Conservation (phyloP, 805 yeast genomes). For the Candida takata region DNA sequence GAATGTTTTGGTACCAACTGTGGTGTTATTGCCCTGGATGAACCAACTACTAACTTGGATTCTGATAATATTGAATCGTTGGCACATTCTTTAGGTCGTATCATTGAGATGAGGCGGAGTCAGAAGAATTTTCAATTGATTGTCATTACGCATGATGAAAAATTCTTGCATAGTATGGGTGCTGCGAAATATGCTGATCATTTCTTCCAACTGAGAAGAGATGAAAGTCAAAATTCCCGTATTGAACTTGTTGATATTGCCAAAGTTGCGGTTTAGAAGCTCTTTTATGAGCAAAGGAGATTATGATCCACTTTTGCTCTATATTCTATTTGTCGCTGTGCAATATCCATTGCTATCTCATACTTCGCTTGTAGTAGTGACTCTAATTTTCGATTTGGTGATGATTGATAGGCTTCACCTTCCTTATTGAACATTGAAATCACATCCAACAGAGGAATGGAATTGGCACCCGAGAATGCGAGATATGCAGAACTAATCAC, state of each 20-base stretch:
- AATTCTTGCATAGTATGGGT: constrained; percentile 76
- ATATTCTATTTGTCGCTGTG: constrained; percentile 27
- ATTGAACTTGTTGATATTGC: constrained; percentile 53
- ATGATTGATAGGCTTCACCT: constrained; percentile 1
- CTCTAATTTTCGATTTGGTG: constrained; percentile 5
- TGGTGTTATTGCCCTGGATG: constrained; percentile 94
- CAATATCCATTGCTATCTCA: constrained; percentile 29
- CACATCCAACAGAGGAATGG: constrained; percentile 9
- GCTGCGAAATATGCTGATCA: constrained; percentile 83
- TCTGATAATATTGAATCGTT: constrained; percentile 81
- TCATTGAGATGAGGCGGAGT: constrained; percentile 64
- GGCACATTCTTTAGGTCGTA: constrained; percentile 69
- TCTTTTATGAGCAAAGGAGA: not conserved
- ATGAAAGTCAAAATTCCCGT: constrained; percentile 72
- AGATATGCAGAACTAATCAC: constrained; percentile 25
- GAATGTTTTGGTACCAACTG: constrained; percentile 94
- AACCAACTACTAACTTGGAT: constrained; percentile 95
- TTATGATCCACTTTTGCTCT: constrained; percentile 18
- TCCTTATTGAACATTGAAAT: constrained; percentile 7
- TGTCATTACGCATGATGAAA: constrained; percentile 95
- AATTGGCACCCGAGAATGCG: constrained; percentile 13
- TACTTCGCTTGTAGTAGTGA: constrained; percentile 21
- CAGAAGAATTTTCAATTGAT: constrained; percentile 91
- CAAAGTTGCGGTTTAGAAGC: constrained; percentile 25
- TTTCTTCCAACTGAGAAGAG: constrained; percentile 75